Percentiles rank a stretch among this genome's conserved stretches.
These are phyloP conservation scores for Rickenella mellea DNA, from an alignment of 768 basidiomycete species.

Conservation along the genomic window DNA sequence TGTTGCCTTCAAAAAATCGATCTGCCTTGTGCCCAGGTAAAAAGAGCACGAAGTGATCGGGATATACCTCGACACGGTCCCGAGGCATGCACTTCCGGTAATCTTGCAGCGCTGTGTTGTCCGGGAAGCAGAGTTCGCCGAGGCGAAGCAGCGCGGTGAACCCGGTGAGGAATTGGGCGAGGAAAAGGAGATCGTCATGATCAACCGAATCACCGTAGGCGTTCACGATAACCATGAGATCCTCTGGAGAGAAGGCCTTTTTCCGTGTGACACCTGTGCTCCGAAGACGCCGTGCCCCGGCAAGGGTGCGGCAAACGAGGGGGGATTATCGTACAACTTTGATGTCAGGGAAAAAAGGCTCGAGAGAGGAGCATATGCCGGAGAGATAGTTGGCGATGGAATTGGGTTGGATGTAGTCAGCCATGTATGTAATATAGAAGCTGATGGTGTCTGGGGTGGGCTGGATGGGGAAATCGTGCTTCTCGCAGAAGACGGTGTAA, in stretches of 20 bases:
- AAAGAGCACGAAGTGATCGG: constrained; percentile 9
- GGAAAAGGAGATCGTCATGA: constrained; percentile 18
- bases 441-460: constrained; percentile 28
- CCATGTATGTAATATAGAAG: constrained; percentile 26
- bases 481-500: constrained; percentile 24
- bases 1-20: constrained; percentile 15
- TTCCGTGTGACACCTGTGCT: constrained; percentile 16
- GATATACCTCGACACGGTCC: constrained; percentile 1
- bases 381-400: constrained; percentile 29
- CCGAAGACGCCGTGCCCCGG: constrained; percentile 18
- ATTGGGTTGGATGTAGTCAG: constrained; percentile 23
- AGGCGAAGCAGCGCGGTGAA: constrained; percentile 18
- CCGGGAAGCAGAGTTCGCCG: constrained; percentile 18
- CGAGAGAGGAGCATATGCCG: constrained; percentile 25
- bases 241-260: constrained; percentile 12
- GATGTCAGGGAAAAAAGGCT: constrained; percentile 20
- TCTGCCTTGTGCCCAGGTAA: constrained; percentile 32
- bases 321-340: constrained; percentile 6
- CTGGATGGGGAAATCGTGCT: constrained; percentile 22
- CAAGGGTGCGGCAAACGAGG: constrained; percentile 20
- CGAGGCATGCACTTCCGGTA: constrained; percentile 13
- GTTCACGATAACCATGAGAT: constrained; percentile 4
- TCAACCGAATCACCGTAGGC: neutral
- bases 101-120: constrained; percentile 6
- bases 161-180: constrained; percentile 10